Evolutionary conservation across 163 green algal species (phyloP).

Genomic region (Scenedesmus sp.): DNA sequence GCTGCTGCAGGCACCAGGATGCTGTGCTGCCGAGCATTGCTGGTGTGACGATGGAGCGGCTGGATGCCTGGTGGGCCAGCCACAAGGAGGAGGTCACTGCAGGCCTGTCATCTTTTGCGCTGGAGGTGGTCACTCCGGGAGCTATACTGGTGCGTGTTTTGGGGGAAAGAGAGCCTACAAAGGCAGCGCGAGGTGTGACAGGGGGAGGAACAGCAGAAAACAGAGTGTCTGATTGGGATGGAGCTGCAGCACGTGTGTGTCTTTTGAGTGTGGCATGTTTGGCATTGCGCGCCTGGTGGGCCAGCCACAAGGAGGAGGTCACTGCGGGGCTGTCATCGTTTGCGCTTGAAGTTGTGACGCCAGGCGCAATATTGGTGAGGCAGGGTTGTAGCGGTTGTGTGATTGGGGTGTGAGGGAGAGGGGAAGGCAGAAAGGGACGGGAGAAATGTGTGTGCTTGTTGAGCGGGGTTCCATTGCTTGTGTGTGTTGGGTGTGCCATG

Average conservation of each 20-base stretch:
- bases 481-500: too few relatives aligned
- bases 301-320: constrained; percentile 41
- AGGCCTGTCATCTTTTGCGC: constrained; percentile 23
- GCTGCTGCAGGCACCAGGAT: constrained; percentile 49
- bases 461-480: too few relatives aligned
- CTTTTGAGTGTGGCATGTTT: too few relatives aligned
- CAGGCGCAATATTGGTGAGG: constrained; percentile 43
- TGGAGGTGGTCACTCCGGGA: constrained; percentile 48
- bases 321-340: neutral
- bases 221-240: too few relatives aligned
- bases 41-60: constrained; percentile 14
- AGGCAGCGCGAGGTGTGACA: too few relatives aligned
- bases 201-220: too few relatives aligned
- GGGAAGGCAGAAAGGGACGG: neutral
- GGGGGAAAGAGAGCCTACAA: too few relatives aligned
- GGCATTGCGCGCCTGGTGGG: constrained; percentile 44
- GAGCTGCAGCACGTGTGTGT: too few relatives aligned
- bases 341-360: constrained; percentile 47
- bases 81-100: constrained; percentile 43
- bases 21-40: constrained; percentile 21
- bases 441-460: too few relatives aligned
- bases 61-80: constrained; percentile 46
- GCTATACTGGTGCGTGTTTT: constrained; percentile 32
- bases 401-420: too few relatives aligned
- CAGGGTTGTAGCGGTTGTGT: too few relatives aligned